A percentile compares a stretch with the other conserved stretches of the same genome.
Conservation (phyloP, 2,329 filamentous ascomycete genomes). For the Talaromyces rugulosus region DNA sequence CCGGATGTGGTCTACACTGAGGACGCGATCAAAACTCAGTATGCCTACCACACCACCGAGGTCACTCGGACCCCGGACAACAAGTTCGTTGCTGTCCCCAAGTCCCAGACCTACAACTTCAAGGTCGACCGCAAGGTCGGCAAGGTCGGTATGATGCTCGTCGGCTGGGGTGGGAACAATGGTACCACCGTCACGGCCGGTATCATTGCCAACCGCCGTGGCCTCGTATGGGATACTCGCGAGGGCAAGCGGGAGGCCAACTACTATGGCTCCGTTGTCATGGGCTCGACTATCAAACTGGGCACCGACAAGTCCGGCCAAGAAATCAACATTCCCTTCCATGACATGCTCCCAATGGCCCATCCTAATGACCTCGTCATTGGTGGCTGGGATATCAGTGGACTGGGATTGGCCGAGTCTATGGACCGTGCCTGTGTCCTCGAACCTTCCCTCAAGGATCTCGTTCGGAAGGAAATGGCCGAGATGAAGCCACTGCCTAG, state of each 20-base stretch:
- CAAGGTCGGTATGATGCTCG: constrained; percentile 94
- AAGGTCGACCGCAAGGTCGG: constrained; percentile 91
- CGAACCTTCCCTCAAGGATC: constrained; percentile 86
- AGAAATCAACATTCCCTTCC: constrained; percentile 96
- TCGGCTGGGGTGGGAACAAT: constrained; percentile 98
- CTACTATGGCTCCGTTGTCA: constrained; percentile 97
- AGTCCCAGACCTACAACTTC: constrained; percentile 92
- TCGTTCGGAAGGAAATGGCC: constrained; percentile 90
- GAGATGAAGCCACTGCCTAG: constrained; percentile 83
- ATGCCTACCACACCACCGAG: constrained; percentile 91
- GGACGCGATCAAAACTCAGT: constrained; percentile 83
- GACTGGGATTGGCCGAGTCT: constrained; percentile 78
- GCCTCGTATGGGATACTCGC: constrained; percentile 87
- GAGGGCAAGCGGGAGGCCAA: constrained; percentile 82
- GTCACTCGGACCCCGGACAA: constrained; percentile 68
- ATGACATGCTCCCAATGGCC: constrained; percentile 89
- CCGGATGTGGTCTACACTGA: constrained; percentile 91
- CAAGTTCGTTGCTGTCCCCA: constrained; percentile 77
- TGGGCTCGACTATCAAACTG: constrained; percentile 96
- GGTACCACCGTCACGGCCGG: constrained; percentile 95
- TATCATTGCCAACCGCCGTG: constrained; percentile 89
- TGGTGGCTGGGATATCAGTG: constrained; percentile 96
- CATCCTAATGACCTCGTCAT: constrained; percentile 94
- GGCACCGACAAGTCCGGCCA: constrained; percentile 80
- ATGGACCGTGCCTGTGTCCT: constrained; percentile 96